These are phyloP conservation scores for Leishmania tropica DNA, from an alignment of 208 protist genomes.

Conservation along the genomic window DNA sequence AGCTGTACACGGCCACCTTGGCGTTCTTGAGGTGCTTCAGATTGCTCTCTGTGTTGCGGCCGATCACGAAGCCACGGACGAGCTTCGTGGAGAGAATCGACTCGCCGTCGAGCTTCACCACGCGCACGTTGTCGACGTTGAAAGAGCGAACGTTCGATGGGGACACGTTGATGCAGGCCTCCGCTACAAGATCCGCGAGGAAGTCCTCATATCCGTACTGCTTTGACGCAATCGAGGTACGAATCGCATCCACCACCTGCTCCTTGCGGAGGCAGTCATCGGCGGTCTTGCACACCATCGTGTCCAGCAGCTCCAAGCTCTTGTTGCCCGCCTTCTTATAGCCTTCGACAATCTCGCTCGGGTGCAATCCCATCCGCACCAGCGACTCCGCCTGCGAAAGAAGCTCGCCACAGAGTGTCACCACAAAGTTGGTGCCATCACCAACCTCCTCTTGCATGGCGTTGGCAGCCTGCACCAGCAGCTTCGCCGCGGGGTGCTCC, in stretches of 20 bases:
- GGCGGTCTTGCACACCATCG: slow-evolving; percentile 60
- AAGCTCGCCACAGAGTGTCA: slow-evolving; percentile 98
- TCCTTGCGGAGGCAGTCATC: slow-evolving; percentile 90
- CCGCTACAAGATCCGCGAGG: slow-evolving; percentile 93
- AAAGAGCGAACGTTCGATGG: slow-evolving; percentile 97
- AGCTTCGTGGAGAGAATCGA: slow-evolving; percentile 93
- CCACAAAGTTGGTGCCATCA: slow-evolving; percentile 99
- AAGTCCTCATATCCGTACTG: slow-evolving; percentile 97
- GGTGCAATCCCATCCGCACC: slow-evolving; percentile 97
- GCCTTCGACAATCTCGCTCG: slow-evolving; percentile 98
- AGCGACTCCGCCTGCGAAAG: slow-evolving; percentile 97
- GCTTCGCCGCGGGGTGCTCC: slow-evolving; percentile 98
- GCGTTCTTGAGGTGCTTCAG: slow-evolving; percentile 94
- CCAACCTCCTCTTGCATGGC: slow-evolving; percentile 99
- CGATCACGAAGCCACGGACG: slow-evolving; percentile 98
- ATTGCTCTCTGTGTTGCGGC: slow-evolving; percentile 91
- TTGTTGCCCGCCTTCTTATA: slow-evolving; percentile 96
- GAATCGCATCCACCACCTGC: slow-evolving; percentile 70
- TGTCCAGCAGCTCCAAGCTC: slow-evolving; percentile 91
- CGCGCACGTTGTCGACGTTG: slow-evolving; percentile 99
- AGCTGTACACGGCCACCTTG: slow-evolving; percentile 98
- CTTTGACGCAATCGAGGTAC: slow-evolving; percentile 94
- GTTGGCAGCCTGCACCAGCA: slow-evolving; percentile 98
- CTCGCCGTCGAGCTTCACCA: slow-evolving; percentile 98
- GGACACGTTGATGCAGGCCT: slow-evolving; percentile 97